phyloP scores from a whole-genome alignment of 2,329 filamentous ascomycete species.

The Sporothrix phasma region DNA sequence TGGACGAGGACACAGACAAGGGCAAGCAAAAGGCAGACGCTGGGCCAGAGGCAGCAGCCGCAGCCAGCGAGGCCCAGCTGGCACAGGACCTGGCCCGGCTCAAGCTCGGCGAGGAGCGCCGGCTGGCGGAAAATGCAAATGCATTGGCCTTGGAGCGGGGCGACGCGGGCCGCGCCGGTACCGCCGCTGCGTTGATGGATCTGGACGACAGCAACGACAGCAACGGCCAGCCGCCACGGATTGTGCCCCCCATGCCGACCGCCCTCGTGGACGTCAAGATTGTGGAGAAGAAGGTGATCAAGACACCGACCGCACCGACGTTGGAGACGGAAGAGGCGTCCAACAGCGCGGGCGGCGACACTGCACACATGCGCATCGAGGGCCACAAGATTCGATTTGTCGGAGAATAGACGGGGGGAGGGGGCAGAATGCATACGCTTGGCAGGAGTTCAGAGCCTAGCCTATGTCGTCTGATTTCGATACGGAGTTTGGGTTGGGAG shows the following conservation, averaged over 20 bases:
- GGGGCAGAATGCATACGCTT: not conserved
- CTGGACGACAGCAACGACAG: conserved; percentile 35
- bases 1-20: conserved; percentile 50
- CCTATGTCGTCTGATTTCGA: not conserved
- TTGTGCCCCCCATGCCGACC: conserved; percentile 26
- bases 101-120: conserved; percentile 36
- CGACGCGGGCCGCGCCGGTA: conserved; percentile 22
- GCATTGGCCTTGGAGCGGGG: conserved; percentile 44
- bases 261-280: conserved; percentile 38
- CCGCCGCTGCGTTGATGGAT: conserved; percentile 36
- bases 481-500: conserved; percentile 2
- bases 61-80: conserved; percentile 18
- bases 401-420: not conserved
- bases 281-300: conserved; percentile 39
- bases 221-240: conserved; percentile 20
- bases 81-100: conserved; percentile 32
- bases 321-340: conserved; percentile 30
- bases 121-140: conserved; percentile 30
- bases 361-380: conserved; percentile 9
- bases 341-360: not conserved
- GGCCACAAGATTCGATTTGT: conserved; percentile 13
- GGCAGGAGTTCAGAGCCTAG: too few species aligned
- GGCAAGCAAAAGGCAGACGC: conserved; percentile 25
- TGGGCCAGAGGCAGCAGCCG: not conserved
- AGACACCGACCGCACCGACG: conserved; percentile 31